Conservation (phyloP, 192 early-diverging fungal genomes). For the Coemansia sp. region DNA sequence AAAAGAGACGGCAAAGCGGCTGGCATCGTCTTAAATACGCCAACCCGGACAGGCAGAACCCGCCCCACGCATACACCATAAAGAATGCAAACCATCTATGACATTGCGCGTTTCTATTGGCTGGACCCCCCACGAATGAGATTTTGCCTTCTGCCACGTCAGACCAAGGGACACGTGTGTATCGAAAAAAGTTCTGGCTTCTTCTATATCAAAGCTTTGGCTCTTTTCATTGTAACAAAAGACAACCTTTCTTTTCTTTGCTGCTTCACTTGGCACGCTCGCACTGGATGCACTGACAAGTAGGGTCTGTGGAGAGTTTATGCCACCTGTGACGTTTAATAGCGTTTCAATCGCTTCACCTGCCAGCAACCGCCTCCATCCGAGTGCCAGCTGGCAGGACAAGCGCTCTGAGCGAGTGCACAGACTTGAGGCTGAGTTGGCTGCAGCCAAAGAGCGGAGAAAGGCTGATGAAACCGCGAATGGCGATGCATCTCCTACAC, state of each 20-base stretch:
- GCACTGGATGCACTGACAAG: conserved; percentile 1
- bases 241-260: background rate
- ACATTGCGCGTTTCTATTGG: conserved; percentile 43
- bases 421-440: conserved; percentile 36
- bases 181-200: background rate
- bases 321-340: conserved; percentile 29
- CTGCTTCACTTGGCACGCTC: background rate
- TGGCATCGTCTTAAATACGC: conserved; percentile 26
- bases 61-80: background rate
- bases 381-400: conserved; percentile 24
- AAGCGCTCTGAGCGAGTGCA: conserved; percentile 39
- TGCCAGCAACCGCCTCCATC: background rate
- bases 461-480: background rate
- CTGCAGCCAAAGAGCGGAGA: conserved; percentile 11
- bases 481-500: background rate
- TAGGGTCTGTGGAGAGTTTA: conserved; percentile 2
- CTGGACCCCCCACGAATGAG: conserved; percentile 30
- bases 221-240: too few species aligned
- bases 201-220: too few species aligned
- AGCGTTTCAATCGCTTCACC: background rate
- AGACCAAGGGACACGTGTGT: background rate
- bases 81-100: conserved; percentile 24
- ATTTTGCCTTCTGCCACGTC: conserved; percentile 30
- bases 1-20: conserved; percentile 9
- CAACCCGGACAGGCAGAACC: background rate